These are phyloP conservation scores for Tinospora cordifolia DNA, from an alignment of 164 flowering plant genomes.

Conservation along the genomic window DNA sequence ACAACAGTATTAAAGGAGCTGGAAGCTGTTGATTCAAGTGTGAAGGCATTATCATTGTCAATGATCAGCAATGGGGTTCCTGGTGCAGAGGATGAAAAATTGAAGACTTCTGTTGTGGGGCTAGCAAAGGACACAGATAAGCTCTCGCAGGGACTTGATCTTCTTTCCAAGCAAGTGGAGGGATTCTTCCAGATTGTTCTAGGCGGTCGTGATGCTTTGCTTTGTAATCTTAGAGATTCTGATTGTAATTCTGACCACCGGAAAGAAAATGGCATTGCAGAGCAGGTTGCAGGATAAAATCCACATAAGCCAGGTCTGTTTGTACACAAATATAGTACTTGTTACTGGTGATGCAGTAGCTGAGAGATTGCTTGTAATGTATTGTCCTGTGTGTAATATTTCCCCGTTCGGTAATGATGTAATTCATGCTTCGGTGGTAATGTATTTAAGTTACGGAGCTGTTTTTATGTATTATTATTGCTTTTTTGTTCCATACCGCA, in stretches of 20 bases:
- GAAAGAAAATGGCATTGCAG: conserved; percentile 19
- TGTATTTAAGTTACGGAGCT: background rate
- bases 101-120: conserved; percentile 29
- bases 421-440: conserved; percentile 8
- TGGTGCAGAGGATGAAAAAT: conserved; percentile 21
- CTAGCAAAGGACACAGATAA: conserved; percentile 31
- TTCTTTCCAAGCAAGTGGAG: conserved; percentile 60
- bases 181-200: conserved; percentile 72
- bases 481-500: background rate
- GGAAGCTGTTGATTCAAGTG: conserved; percentile 42
- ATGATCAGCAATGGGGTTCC: conserved; percentile 28
- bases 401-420: conserved; percentile 1
- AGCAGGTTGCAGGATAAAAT: conserved; percentile 22
- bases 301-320: background rate
- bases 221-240: conserved; percentile 49
- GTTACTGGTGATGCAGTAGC: background rate
- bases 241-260: conserved; percentile 18
- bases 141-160: conserved; percentile 58
- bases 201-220: conserved; percentile 77
- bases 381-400: background rate
- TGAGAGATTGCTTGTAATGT: background rate
- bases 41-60: conserved; percentile 38
- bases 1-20: conserved; percentile 49
- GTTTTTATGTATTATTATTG: background rate
- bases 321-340: background rate